Percentiles rank a stretch among this genome's conserved stretches.
Evolutionary conservation across 345 rosid species (phyloP).

Genomic region (Isatis tinctoria): DNA sequence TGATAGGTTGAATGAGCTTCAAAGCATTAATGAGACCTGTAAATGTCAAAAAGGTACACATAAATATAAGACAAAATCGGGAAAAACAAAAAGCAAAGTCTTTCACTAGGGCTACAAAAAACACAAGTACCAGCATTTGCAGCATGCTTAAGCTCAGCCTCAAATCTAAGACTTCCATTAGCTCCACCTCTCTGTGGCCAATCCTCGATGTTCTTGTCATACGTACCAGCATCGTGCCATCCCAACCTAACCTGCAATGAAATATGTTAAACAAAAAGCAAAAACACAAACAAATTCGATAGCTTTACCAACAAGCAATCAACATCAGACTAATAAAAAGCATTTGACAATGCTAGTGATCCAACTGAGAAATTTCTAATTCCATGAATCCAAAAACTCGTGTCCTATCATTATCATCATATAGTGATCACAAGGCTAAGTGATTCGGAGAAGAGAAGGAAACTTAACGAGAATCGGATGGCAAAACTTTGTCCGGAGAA

Average conservation of each 20-base stretch:
- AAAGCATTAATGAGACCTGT: conserved; percentile 84
- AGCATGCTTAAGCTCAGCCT: conserved; percentile 84
- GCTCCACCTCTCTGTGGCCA: conserved; percentile 96
- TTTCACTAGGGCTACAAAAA: not conserved
- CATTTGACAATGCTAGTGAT: too few relatives aligned
- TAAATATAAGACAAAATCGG: not conserved
- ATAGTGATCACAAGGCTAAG: not conserved
- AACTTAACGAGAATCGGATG: conserved; percentile 75
- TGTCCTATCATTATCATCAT: not conserved
- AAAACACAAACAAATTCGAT: too few relatives aligned
- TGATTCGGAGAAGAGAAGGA: not conserved
- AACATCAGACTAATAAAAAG: too few relatives aligned
- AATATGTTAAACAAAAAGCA: not conserved
- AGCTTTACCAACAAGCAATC: too few relatives aligned
- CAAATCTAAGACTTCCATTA: conserved; percentile 89
- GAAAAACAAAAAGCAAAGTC: not conserved
- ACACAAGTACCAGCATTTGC: conserved; percentile 80
- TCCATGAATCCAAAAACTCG: not conserved
- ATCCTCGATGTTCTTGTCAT: conserved; percentile 81
- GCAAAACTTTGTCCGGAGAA: conserved; percentile 68
- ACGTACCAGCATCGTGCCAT: conserved; percentile 98
- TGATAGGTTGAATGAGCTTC: conserved; percentile 71
- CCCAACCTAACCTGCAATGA: conserved; percentile 73
- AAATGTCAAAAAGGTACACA: conserved; percentile 18
- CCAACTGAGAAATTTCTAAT: too few relatives aligned